Conservation (phyloP, 2,329 filamentous ascomycete genomes). For the Verticillium alfalfae region DNA sequence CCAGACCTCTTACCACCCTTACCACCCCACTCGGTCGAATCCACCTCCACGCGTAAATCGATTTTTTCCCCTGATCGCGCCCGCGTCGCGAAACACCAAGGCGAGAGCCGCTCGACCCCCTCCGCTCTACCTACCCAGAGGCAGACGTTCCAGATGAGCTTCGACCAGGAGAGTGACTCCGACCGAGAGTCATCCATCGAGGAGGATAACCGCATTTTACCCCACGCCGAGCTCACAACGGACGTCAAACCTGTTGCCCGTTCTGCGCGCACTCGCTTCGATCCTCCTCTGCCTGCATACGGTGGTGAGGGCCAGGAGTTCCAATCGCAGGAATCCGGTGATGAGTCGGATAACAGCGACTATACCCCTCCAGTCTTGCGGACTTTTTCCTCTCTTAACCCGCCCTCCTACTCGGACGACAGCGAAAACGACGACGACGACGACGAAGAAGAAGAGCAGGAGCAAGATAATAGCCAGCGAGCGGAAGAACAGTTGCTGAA, state of each 20-base stretch:
- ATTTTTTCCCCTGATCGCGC: background rate
- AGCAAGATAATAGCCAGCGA: slow-evolving; percentile 4
- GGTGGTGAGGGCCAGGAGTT: background rate
- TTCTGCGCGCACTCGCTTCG: background rate
- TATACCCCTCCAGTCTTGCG: background rate
- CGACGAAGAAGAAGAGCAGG: background rate
- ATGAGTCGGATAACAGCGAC: background rate
- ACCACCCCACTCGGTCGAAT: background rate
- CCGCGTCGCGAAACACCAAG: background rate
- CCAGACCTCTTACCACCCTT: background rate
- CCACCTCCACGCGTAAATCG: background rate
- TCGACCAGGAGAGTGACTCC: background rate
- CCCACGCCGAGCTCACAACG: background rate
- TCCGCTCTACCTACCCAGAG: background rate
- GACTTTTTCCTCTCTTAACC: background rate
- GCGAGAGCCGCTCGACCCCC: background rate
- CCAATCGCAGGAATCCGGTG: slow-evolving; percentile 4
- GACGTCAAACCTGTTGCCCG: background rate
- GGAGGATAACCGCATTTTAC: background rate
- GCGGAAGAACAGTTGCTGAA: slow-evolving; percentile 2
- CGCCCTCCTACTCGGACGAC: background rate
- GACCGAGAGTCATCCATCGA: background rate
- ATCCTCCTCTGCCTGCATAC: background rate
- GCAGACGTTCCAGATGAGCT: background rate
- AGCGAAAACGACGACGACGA: background rate